A percentile compares a stretch with the other conserved stretches of the same genome.
These are phyloP conservation scores for Fusarium odoratissimum DNA, from an alignment of 2,329 filamentous ascomycete genomes.

Conservation along the genomic window DNA sequence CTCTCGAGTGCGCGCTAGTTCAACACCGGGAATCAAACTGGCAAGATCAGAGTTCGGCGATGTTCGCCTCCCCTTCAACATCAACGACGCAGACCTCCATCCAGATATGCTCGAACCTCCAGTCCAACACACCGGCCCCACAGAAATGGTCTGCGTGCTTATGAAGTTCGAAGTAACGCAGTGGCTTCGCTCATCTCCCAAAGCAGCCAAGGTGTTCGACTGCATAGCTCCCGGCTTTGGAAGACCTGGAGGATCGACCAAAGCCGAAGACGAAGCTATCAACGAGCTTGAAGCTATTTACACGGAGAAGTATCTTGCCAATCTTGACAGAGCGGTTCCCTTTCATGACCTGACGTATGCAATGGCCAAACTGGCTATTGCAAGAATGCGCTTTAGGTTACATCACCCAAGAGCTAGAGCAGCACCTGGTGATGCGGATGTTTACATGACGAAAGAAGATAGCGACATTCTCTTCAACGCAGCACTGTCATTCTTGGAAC, in stretches of 20 bases:
- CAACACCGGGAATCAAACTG: neutral
- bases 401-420: constrained; percentile 43
- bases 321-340: constrained; percentile 45
- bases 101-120: constrained; percentile 62
- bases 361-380: constrained; percentile 41
- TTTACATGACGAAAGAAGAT: constrained; percentile 34
- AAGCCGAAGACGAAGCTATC: constrained; percentile 39
- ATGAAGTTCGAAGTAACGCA: constrained; percentile 48
- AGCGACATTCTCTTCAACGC: constrained; percentile 43
- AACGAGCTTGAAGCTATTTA: constrained; percentile 45
- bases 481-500: constrained; percentile 41
- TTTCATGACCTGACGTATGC: constrained; percentile 41
- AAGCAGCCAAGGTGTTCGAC: constrained; percentile 34
- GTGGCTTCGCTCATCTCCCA: constrained; percentile 43
- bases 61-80: constrained; percentile 61
- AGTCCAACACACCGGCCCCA: constrained; percentile 59
- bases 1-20: constrained; percentile 10
- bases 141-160: constrained; percentile 63
- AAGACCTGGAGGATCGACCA: neutral
- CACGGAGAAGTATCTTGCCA: constrained; percentile 31
- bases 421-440: neutral
- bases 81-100: constrained; percentile 66
- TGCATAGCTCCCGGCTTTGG: constrained; percentile 11
- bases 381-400: constrained; percentile 47
- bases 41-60: constrained; percentile 22